These are phyloP conservation scores for Rhizophagus prolifer DNA, from an alignment of 192 early-diverging fungal species.

Conservation along the genomic window DNA sequence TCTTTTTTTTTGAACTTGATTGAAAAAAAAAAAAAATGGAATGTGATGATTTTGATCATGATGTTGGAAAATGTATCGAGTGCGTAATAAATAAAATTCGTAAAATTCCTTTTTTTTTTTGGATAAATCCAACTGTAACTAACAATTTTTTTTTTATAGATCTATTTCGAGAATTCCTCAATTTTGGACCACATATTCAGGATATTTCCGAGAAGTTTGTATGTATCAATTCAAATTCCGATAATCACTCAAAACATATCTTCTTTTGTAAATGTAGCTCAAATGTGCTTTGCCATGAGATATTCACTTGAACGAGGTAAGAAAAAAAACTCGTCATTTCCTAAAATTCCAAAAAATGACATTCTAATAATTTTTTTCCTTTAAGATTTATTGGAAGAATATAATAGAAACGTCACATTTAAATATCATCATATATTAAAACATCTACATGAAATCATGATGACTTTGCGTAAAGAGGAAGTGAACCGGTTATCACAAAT, in stretches of 20 bases:
- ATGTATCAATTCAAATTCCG: too few species aligned
- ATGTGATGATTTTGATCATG: conserved; percentile 24
- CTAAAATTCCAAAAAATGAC: too few species aligned
- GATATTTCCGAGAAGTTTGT: conserved; percentile 45
- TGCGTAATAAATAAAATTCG: conserved; percentile 4
- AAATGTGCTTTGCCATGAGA: conserved; percentile 40
- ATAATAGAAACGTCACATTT: conserved; percentile 25
- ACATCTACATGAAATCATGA: conserved; percentile 6
- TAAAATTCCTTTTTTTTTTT: not conserved
- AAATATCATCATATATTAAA: conserved; percentile 12
- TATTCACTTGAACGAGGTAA: conserved; percentile 39
- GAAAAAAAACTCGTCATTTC: not conserved
- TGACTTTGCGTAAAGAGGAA: conserved; percentile 25
- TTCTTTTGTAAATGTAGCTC: conserved; percentile 5
- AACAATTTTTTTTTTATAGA: conserved; percentile 11
- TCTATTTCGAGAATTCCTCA: conserved; percentile 38
- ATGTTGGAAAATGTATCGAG: conserved; percentile 37
- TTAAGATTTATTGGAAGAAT: conserved; percentile 19
- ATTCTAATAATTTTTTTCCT: not conserved
- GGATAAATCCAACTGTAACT: too few species aligned
- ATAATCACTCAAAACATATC: not conserved
- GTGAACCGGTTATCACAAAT: conserved; percentile 2
- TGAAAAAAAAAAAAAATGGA: too few species aligned
- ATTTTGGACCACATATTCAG: conserved; percentile 46
- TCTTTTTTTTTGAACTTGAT: too few species aligned